These are phyloP conservation scores for Trametopsis cervina DNA, from an alignment of 768 basidiomycete genomes.

Conservation along the genomic window DNA sequence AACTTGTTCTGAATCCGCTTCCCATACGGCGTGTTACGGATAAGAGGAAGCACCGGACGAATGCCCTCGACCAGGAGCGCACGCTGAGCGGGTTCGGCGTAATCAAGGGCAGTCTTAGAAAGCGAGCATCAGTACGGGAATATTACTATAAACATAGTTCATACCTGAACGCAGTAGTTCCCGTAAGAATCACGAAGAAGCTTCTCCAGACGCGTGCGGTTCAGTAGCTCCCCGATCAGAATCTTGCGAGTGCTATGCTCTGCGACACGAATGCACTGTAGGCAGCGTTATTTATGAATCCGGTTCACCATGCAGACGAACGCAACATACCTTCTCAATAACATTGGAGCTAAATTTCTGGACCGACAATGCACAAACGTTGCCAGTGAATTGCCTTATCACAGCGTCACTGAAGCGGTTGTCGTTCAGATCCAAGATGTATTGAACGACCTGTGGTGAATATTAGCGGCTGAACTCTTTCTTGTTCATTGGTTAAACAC, in stretches of 20 bases:
- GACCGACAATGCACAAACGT: constrained; percentile 94
- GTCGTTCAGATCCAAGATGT: constrained; percentile 97
- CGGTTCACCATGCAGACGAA: too few relatives aligned
- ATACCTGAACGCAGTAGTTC: constrained; percentile 89
- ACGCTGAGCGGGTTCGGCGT: constrained; percentile 92
- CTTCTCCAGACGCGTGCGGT: constrained; percentile 92
- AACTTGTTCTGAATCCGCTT: constrained; percentile 99
- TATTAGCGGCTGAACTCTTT: background rate
- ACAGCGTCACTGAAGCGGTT: constrained; percentile 97
- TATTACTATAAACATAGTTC: constrained; percentile 15
- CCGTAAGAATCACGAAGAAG: constrained; percentile 93
- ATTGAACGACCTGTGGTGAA: constrained; percentile 79
- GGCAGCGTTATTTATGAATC: background rate
- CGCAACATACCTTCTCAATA: constrained; percentile 85
- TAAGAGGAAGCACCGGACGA: constrained; percentile 95
- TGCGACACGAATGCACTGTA: constrained; percentile 80
- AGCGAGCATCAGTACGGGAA: constrained; percentile 14
- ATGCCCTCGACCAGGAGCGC: constrained; percentile 93
- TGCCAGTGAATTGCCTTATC: constrained; percentile 95
- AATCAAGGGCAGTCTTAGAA: constrained; percentile 88
- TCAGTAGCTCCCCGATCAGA: constrained; percentile 91
- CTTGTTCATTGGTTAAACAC: constrained; percentile 19
- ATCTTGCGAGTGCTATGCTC: constrained; percentile 92
- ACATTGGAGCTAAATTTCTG: constrained; percentile 99
- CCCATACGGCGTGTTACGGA: constrained; percentile 98